Evolutionary conservation across 164 flowering plant genomes (phyloP).

Genomic region (Dillenia turbinata): DNA sequence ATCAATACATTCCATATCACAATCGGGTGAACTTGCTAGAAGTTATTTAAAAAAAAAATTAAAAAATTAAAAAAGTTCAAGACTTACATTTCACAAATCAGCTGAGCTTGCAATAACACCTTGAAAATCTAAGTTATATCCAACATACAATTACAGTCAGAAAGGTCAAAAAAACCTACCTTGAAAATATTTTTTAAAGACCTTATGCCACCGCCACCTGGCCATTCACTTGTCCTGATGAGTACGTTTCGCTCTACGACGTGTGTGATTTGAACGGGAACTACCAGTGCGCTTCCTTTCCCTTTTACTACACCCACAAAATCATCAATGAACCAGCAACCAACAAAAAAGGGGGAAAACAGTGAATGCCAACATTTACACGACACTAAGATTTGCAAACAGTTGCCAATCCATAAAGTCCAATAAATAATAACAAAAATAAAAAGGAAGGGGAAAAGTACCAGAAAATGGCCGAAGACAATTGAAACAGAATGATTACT

Average conservation of each 20-base stretch:
- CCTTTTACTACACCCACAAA: conserved; percentile 36
- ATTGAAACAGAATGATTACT: conserved; percentile 35
- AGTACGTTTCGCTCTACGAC: conserved; percentile 47
- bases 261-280: conserved; percentile 37
- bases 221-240: conserved; percentile 26
- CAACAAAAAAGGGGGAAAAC: background rate
- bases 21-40: too few species aligned
- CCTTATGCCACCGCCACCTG: background rate
- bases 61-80: too few species aligned
- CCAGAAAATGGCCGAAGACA: conserved; percentile 45
- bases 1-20: too few species aligned
- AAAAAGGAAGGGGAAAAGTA: conserved; percentile 20
- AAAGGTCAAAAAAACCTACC: conserved; percentile 5
- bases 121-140: too few species aligned
- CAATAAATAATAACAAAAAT: background rate
- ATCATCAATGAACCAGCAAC: background rate
- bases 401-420: background rate
- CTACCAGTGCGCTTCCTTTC: conserved; percentile 28
- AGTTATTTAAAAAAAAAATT: too few species aligned
- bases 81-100: too few species aligned
- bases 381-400: background rate
- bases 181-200: conserved; percentile 2
- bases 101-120: too few species aligned
- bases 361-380: background rate
- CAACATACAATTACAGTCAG: too few species aligned